Conservation (phyloP, 805 yeast genomes). For the Torulaspora franciscae region DNA sequence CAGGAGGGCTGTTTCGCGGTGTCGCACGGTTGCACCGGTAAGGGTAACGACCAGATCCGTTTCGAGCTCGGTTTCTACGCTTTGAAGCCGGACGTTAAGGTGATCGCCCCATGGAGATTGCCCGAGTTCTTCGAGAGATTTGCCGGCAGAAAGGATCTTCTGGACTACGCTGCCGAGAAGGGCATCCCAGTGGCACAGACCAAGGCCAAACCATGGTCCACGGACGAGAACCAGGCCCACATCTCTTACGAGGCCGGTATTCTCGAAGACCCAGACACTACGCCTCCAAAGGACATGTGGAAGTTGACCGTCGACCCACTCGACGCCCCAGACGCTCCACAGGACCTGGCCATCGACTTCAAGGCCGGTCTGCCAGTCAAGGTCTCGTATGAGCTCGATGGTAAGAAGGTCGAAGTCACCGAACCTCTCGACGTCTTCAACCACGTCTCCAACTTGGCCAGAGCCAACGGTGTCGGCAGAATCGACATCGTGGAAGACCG, state of each 20-base stretch:
- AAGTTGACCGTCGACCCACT: constrained; percentile 92
- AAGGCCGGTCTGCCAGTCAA: constrained; percentile 84
- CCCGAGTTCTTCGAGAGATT: constrained; percentile 91
- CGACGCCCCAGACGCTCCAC: constrained; percentile 93
- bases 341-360: constrained; percentile 77
- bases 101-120: constrained; percentile 99
- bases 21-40: constrained; percentile 99
- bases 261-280: constrained; percentile 95
- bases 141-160: constrained; percentile 95
- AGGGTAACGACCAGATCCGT: constrained; percentile 99
- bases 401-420: constrained; percentile 61
- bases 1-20: constrained; percentile 98
- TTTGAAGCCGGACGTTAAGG: constrained; percentile 91
- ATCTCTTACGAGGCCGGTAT: constrained; percentile 99
- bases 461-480: constrained; percentile 99
- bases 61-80: constrained; percentile 97
- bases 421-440: constrained; percentile 90
- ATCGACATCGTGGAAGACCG: constrained; percentile 98
- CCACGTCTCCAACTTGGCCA: constrained; percentile 89
- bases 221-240: constrained; percentile 98
- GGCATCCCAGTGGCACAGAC: constrained; percentile 94
- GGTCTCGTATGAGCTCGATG: constrained; percentile 57
- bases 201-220: constrained; percentile 99
- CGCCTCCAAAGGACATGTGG: constrained; percentile 99
- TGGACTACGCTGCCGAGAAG: constrained; percentile 90